Evolutionary conservation across 441 rosid species (phyloP).

Genomic region (Arabidopsis hybrid): DNA sequence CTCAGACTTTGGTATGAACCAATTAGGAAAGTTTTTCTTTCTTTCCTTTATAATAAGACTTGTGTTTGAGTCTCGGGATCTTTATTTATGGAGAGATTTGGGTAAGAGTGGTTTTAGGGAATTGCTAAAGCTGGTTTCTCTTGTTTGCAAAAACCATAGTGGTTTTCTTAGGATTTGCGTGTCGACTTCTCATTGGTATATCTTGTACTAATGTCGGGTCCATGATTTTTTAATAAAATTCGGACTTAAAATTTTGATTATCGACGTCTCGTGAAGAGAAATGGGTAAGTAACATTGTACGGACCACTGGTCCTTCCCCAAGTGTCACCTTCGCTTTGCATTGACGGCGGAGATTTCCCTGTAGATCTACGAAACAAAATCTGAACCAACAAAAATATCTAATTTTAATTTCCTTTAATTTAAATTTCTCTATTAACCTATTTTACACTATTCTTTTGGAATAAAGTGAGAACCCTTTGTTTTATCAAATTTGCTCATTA

Average conservation of each 20-base stretch:
- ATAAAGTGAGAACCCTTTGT: slow-evolving; percentile 31
- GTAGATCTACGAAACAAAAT: slow-evolving; percentile 34
- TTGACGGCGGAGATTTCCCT: slow-evolving; percentile 54
- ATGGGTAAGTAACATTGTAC: slow-evolving; percentile 44
- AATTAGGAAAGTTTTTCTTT: slow-evolving; percentile 42
- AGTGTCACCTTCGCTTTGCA: slow-evolving; percentile 47
- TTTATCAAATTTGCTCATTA: slow-evolving; percentile 17
- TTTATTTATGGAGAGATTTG: slow-evolving; percentile 46
- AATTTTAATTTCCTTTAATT: background rate
- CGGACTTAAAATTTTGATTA: background rate
- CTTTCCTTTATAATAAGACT: slow-evolving; percentile 37
- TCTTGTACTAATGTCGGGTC: slow-evolving; percentile 32
- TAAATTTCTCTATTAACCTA: background rate
- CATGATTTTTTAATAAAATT: slow-evolving; percentile 2
- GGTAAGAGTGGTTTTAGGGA: slow-evolving; percentile 53
- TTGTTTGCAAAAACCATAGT: slow-evolving; percentile 34
- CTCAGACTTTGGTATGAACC: slow-evolving; percentile 47
- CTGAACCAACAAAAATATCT: slow-evolving; percentile 38
- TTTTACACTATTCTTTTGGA: slow-evolving; percentile 19
- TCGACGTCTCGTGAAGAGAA: slow-evolving; percentile 43
- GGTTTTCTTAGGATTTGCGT: slow-evolving; percentile 39
- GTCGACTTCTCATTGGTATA: slow-evolving; percentile 48
- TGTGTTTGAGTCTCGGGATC: slow-evolving; percentile 41
- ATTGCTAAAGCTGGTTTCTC: slow-evolving; percentile 32
- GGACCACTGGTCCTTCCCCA: slow-evolving; percentile 46